These are phyloP conservation scores for Salix dunnii DNA, from an alignment of 345 rosid species.

Conservation along the genomic window DNA sequence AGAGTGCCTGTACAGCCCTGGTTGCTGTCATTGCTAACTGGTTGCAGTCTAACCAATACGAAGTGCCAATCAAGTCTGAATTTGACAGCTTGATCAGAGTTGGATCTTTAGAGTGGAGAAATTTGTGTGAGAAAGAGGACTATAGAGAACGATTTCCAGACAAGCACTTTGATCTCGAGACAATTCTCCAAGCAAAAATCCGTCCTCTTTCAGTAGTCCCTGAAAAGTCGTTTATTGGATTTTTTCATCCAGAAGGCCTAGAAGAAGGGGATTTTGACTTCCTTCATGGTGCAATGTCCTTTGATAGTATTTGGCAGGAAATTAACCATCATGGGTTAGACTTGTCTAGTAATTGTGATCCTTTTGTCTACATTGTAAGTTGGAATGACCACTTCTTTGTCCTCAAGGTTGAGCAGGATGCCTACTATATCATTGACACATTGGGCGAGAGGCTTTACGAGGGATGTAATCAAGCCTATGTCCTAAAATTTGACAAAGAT, in stretches of 20 bases:
- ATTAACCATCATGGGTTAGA: conserved; percentile 24
- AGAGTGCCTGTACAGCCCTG: conserved; percentile 69
- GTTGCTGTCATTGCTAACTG: conserved; percentile 64
- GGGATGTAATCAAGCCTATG: conserved; percentile 58
- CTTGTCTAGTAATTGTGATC: conserved; percentile 9
- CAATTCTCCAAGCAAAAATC: conserved; percentile 54
- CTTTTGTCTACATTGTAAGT: conserved; percentile 50
- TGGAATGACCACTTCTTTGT: conserved; percentile 77
- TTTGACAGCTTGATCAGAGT: conserved; percentile 60
- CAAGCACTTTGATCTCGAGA: conserved; percentile 72
- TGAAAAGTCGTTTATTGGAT: conserved; percentile 54
- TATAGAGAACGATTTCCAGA: conserved; percentile 51
- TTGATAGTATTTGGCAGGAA: conserved; percentile 68
- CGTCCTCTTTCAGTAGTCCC: conserved; percentile 41
- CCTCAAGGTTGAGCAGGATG: conserved; percentile 55
- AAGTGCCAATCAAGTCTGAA: conserved; percentile 58
- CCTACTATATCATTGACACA: conserved; percentile 65
- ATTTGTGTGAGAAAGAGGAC: conserved; percentile 50
- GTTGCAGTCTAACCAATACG: conserved; percentile 50
- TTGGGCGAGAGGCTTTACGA: conserved; percentile 65
- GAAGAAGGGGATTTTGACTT: conserved; percentile 54
- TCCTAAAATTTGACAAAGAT: conserved; percentile 50
- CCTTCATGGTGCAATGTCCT: conserved; percentile 63
- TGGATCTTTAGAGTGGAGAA: conserved; percentile 68
- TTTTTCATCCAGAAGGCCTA: conserved; percentile 57